Evolutionary conservation across 176 grass and related monocot species (phyloP).

Genomic region (Metroxylon sagu): DNA sequence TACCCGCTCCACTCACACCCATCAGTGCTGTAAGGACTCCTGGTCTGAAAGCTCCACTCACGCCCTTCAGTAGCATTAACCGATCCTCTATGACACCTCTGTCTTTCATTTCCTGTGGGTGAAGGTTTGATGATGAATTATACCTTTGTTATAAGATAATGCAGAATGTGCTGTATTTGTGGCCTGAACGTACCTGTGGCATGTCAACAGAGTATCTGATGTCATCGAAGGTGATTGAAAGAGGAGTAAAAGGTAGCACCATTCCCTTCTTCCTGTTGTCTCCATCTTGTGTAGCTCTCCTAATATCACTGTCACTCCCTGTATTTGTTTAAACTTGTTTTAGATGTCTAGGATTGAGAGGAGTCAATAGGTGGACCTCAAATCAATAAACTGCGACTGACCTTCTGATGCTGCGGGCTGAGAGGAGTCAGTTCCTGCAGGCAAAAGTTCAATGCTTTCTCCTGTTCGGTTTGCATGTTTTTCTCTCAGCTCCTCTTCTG

Average conservation of each 20-base stretch:
- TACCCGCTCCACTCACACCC: slow-evolving; percentile 88
- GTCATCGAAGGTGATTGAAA: slow-evolving; percentile 69
- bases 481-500: slow-evolving; percentile 70
- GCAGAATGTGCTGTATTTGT: too few relatives aligned
- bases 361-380: too few relatives aligned
- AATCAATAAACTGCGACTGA: background rate
- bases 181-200: slow-evolving; percentile 45
- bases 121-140: too few relatives aligned
- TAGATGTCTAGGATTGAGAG: too few relatives aligned
- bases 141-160: too few relatives aligned
- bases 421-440: slow-evolving; percentile 21
- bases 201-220: slow-evolving; percentile 87
- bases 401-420: background rate
- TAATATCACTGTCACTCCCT: slow-evolving; percentile 48
- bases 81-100: slow-evolving; percentile 54
- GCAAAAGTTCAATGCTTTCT: slow-evolving; percentile 39
- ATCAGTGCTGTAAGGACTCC: slow-evolving; percentile 93
- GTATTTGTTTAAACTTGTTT: slow-evolving; percentile 25
- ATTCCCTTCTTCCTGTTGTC: slow-evolving; percentile 64
- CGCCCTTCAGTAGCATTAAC: slow-evolving; percentile 68
- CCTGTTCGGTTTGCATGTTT: slow-evolving; percentile 76
- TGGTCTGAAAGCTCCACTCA: slow-evolving; percentile 80
- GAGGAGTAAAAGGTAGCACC: slow-evolving; percentile 75
- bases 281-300: background rate
- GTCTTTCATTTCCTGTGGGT: slow-evolving; percentile 76